Evolutionary conservation across 495 filamentous ascomycete species (phyloP), one percentile per base, ranked within the genome.

Genomic region (Platismatia glauca): DNA sequence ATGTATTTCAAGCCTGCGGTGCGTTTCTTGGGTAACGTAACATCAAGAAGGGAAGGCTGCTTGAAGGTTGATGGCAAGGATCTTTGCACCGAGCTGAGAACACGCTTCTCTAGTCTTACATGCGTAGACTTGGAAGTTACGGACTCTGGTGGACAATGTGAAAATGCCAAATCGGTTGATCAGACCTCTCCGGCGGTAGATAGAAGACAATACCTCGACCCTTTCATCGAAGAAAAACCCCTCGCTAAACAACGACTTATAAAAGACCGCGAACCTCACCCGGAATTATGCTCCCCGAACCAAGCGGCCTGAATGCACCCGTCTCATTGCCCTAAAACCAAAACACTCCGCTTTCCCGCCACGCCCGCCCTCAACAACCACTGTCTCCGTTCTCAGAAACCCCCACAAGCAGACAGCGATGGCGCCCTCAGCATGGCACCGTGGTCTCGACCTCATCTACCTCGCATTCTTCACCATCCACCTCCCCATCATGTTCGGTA

Each of bases 401-500:
- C n/a, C n/a, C n/a, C n/a, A n/a, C n/a, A n/a, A 9, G 34, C n/a
- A 3, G 2, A 46, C 0, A 43, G 37, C 2, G 18, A 68, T 61
- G 59, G 50, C 34, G 22, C 35, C 7, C 31, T 60, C 34, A 24
- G 38, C 63, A 59, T 63, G 33, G 64, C 61, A 60, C 55, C 55
- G 46, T 38, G 33, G 38, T 38, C 35, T 63, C 4, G 55, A 59
- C 13, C 50, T 48, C n/a, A 27, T 64, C 34, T 69, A 69, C 33
- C 48, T 64, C 9, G 35, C 48, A 13, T 71, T 71, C 58, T 71
- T 71, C 61, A 20, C 60, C 15, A 59, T 70, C 33, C 69, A 71
- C 56, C 34, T 71, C 39, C 68, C 68, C 18, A 59, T 66, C 35
- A 68, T 71, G 62, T 58, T 70, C 35, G 24, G 63, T 69, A 58